Evolutionary conservation across 2,329 filamentous ascomycete species (phyloP), one percentile per base, ranked within the genome.

Genomic region (Paecilomyces fulvus): DNA sequence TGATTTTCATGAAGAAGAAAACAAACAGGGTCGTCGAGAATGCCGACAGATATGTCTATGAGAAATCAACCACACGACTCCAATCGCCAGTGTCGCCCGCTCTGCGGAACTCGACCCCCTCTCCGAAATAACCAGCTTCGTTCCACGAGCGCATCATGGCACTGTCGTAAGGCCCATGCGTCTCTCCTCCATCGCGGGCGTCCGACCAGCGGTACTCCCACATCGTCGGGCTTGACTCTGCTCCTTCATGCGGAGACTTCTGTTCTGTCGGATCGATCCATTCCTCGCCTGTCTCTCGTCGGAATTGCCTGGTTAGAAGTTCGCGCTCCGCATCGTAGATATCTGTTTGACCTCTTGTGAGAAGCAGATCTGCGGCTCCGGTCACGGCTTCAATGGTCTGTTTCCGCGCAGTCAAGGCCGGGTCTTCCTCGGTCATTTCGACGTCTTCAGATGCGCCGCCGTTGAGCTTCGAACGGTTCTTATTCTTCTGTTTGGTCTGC

Each of bases 201-300:
- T 96, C 91, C 43, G 85, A 86, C 94, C 94, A 99, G 57, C 90
- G 83, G 70, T 90, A 99, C 72, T 97, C 89, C 92, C 92, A 99
- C 79, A 83, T 82, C 33, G 75, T 74, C 1, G 64, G 58, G 25
- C 48, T 58, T 64, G 75, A 52, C 23, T 72, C 67, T 50, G 69
- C 65, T 46, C 65, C 67, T 73, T 71, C 56, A 9, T 64, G 57
- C 31, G 53, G 55, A 43, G 60, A 51, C 28, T 58, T 37, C 6
- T 55, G 52, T n/a, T 51, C 58, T 50, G 74, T 66, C 5, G 78
- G 76, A 48, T 84, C 83, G 54, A 81, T 76, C 94, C 94, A 99
- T 8, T 88, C 83, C 64, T 96, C 90, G 31, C 92, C 92, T 0
- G 90, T 90, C 71, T 96, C 92, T 53, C 85, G 85, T 61, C 83